A percentile compares a stretch with the other conserved stretches of the same genome.
These are phyloP conservation scores for Santalum album DNA, from an alignment of 164 flowering plant genomes.

Conservation along the genomic window DNA sequence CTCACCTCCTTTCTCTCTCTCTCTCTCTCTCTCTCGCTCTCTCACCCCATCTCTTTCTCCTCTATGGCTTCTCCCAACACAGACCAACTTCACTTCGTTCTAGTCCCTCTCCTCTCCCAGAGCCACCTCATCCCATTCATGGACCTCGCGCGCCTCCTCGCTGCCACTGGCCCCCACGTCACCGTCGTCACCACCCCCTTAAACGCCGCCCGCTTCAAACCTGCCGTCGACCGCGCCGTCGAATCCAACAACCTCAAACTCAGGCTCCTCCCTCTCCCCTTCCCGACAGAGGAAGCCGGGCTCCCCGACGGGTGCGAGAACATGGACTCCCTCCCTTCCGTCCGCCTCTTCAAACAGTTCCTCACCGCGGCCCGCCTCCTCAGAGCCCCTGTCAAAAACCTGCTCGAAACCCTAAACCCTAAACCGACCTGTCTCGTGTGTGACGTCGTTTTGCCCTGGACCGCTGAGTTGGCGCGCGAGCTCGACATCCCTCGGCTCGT, in stretches of 20 bases:
- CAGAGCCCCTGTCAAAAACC: constrained; percentile 7
- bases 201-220: constrained; percentile 15
- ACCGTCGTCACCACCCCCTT: constrained; percentile 23
- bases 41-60: neutral
- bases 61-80: neutral
- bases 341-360: constrained; percentile 7
- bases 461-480: constrained; percentile 15
- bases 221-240: constrained; percentile 2
- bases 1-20: too few species aligned
- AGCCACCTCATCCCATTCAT: constrained; percentile 34
- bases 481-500: constrained; percentile 37
- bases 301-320: constrained; percentile 25
- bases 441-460: constrained; percentile 18
- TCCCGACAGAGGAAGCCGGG: constrained; percentile 21
- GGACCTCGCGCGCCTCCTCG: constrained; percentile 24
- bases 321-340: constrained; percentile 16
- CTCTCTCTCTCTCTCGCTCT: neutral
- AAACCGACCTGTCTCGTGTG: constrained; percentile 26
- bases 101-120: constrained; percentile 24
- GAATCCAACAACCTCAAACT: constrained; percentile 19
- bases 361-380: constrained; percentile 10
- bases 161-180: constrained; percentile 13
- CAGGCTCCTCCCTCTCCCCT: constrained; percentile 13
- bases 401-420: constrained; percentile 4
- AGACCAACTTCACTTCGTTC: constrained; percentile 19